Conservation (phyloP, 129 eudicot species). For the Dittrichia graveolens region DNA sequence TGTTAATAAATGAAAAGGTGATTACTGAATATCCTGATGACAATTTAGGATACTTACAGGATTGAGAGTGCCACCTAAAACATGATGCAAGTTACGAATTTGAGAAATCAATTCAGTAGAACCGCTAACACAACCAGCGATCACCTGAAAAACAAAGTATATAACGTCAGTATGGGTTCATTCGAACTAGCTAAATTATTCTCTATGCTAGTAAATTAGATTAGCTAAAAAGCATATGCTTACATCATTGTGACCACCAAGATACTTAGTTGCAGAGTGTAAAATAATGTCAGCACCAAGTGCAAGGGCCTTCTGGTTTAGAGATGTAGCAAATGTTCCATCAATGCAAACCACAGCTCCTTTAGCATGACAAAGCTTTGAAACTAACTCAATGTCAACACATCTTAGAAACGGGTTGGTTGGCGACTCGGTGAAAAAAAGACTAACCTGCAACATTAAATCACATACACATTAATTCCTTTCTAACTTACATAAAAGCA, state of each 20-base stretch:
- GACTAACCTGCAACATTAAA: conserved; percentile 55
- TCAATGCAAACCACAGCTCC: conserved; percentile 85
- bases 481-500: background rate
- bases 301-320: conserved; percentile 88
- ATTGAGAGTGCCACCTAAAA: conserved; percentile 85
- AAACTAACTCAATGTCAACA: conserved; percentile 83
- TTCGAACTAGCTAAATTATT: background rate
- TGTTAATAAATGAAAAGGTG: background rate
- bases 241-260: conserved; percentile 94
- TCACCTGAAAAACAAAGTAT: conserved; percentile 55
- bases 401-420: conserved; percentile 90
- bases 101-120: conserved; percentile 60
- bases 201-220: background rate
- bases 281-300: conserved; percentile 89
- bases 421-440: conserved; percentile 89
- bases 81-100: conserved; percentile 81
- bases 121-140: conserved; percentile 88
- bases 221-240: background rate
- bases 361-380: conserved; percentile 78
- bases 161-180: background rate
- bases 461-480: background rate
- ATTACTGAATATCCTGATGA: background rate
- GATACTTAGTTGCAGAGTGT: conserved; percentile 84
- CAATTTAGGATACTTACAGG: conserved; percentile 57
- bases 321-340: conserved; percentile 92